Conservation (phyloP, 345 rosid genomes). For the Carallia pectinifolia region DNA sequence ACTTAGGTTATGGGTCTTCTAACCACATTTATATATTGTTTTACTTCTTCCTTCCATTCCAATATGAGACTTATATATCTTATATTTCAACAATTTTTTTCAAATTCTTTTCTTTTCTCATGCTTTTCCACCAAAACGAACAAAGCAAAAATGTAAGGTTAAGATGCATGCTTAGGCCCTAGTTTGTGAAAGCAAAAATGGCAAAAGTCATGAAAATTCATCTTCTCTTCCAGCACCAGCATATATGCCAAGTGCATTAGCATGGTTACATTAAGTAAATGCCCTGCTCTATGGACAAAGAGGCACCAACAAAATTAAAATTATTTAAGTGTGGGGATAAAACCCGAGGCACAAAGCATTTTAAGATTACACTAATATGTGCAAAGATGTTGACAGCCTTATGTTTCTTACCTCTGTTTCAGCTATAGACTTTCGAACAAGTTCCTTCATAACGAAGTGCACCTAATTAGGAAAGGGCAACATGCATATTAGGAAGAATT, state of each 20-base stretch:
- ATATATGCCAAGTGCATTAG: background rate
- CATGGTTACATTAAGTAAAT: no score
- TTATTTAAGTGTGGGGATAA: background rate
- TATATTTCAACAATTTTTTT: no score
- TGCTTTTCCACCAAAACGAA: no score
- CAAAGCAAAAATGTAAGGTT: no score
- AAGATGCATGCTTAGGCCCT: no score
- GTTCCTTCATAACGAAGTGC: constrained; percentile 91
- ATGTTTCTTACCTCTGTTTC: constrained; percentile 73
- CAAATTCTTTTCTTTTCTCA: no score
- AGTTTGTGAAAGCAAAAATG: no score
- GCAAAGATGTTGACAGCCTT: constrained; percentile 10
- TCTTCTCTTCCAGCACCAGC: background rate
- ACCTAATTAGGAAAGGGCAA: constrained; percentile 43
- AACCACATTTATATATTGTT: no score
- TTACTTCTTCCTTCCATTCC: no score
- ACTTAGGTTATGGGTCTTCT: no score
- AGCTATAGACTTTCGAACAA: constrained; percentile 90
- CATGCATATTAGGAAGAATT: background rate
- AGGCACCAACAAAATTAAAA: background rate
- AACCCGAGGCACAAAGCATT: background rate
- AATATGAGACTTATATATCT: no score
- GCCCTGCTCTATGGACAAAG: no score
- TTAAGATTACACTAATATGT: background rate
- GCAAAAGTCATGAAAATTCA: background rate